phyloP scores from a whole-genome alignment of 805 yeast species.

The Candida golubevii region DNA sequence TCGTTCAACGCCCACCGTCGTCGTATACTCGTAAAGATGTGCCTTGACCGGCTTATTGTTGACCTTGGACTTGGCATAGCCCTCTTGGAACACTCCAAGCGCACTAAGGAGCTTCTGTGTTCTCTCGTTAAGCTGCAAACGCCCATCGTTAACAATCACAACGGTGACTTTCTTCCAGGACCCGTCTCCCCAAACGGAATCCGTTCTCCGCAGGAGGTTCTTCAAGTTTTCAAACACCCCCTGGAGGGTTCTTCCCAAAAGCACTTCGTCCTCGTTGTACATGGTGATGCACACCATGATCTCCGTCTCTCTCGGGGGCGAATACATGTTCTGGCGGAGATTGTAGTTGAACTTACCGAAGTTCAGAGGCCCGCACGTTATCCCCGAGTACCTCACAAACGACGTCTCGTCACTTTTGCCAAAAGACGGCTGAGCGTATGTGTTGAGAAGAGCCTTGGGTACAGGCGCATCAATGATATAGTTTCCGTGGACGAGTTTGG shows the following conservation, averaged over 20 bases:
- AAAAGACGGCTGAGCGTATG: slow-evolving; percentile 21
- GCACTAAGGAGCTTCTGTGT: slow-evolving; percentile 79
- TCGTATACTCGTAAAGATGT: slow-evolving; percentile 90
- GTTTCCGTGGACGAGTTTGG: slow-evolving; percentile 51
- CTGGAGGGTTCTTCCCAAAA: slow-evolving; percentile 78
- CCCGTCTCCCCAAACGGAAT: slow-evolving; percentile 85
- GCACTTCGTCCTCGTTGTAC: slow-evolving; percentile 83
- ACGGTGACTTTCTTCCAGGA: slow-evolving; percentile 95
- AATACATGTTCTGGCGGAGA: slow-evolving; percentile 77
- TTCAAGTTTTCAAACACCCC: slow-evolving; percentile 84
- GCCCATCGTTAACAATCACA: slow-evolving; percentile 86
- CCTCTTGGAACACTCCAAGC: slow-evolving; percentile 90
- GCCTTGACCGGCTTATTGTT: slow-evolving; percentile 77
- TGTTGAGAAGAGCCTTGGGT: slow-evolving; percentile 34
- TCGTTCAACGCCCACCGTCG: slow-evolving; percentile 78
- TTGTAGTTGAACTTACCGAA: slow-evolving; percentile 61
- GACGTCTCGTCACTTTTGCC: slow-evolving; percentile 51
- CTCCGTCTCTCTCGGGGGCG: slow-evolving; percentile 79
- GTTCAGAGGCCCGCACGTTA: slow-evolving; percentile 83
- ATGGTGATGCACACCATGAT: slow-evolving; percentile 81
- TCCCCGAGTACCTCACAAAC: slow-evolving; percentile 90
- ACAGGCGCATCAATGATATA: slow-evolving; percentile 43
- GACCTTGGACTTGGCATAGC: slow-evolving; percentile 88
- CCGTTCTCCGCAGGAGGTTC: slow-evolving; percentile 61
- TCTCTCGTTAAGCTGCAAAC: slow-evolving; percentile 74